phyloP scores from a whole-genome alignment of 768 basidiomycete genomes.

The Xanthoconium purpureum region DNA sequence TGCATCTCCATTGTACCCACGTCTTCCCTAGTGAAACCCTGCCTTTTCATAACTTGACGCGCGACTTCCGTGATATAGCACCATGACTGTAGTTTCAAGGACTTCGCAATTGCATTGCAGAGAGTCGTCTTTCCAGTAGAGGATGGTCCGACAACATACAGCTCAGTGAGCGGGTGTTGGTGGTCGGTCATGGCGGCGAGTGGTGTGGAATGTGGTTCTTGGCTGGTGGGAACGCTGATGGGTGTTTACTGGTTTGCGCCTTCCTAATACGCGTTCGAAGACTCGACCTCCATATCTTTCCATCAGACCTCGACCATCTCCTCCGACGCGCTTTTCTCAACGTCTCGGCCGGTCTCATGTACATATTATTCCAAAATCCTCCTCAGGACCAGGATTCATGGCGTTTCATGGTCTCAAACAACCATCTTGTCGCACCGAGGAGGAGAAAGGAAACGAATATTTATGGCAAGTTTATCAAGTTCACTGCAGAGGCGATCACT shows the following conservation, averaged over 20 bases:
- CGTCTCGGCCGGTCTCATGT: constrained; percentile 9
- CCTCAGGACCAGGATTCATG: constrained; percentile 50
- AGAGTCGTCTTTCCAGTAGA: constrained; percentile 73
- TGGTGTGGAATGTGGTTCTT: constrained; percentile 1
- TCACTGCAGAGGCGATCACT: constrained; percentile 48
- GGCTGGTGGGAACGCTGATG: constrained; percentile 17
- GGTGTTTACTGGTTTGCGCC: constrained; percentile 7
- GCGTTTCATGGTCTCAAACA: constrained; percentile 42
- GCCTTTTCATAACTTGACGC: constrained; percentile 49
- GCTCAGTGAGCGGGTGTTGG: constrained; percentile 16
- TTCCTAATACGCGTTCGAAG: constrained; percentile 10
- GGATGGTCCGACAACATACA: constrained; percentile 53
- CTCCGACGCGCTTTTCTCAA: not conserved
- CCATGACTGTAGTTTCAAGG: constrained; percentile 36
- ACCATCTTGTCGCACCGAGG: constrained; percentile 27
- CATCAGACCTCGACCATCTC: not conserved
- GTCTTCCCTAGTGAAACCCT: constrained; percentile 53
- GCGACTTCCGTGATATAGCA: constrained; percentile 62
- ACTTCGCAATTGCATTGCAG: constrained; percentile 47
- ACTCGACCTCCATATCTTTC: constrained; percentile 1
- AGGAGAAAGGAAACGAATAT: constrained; percentile 27
- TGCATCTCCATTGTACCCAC: constrained; percentile 58
- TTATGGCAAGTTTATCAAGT: constrained; percentile 50
- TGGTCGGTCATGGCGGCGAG: constrained; percentile 16
- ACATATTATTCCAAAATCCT: constrained; percentile 39